phyloP scores from a whole-genome alignment of 2,329 filamentous ascomycete species.

The Calcarisporium arbuscula region DNA sequence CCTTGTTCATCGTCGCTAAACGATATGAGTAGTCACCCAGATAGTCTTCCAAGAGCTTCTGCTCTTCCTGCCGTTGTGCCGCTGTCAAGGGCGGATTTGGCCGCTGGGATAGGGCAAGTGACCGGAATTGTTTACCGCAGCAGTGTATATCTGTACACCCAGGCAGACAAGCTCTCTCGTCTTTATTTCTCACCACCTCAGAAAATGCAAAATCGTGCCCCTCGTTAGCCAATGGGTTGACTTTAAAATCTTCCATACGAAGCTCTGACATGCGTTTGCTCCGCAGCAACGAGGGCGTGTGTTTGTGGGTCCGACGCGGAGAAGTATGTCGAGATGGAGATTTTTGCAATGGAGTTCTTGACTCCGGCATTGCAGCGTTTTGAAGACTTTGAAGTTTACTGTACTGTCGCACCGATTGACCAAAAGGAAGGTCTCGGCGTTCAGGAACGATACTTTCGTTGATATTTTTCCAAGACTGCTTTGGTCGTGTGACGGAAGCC shows the following conservation, averaged over 20 bases:
- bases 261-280: conserved; percentile 51
- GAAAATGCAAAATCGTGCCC: conserved; percentile 67
- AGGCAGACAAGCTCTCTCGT: conserved; percentile 62
- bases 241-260: conserved; percentile 67
- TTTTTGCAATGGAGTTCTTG: conserved; percentile 10
- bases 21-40: conserved; percentile 54
- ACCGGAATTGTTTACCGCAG: conserved; percentile 65
- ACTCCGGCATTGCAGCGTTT: conserved; percentile 5
- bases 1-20: conserved; percentile 48
- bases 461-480: too few relatives aligned
- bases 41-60: conserved; percentile 47
- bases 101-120: conserved; percentile 53
- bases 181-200: conserved; percentile 66
- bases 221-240: conserved; percentile 68
- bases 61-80: conserved; percentile 33
- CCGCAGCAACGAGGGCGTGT: conserved; percentile 41
- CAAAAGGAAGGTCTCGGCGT: conserved; percentile 37
- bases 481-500: not conserved
- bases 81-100: conserved; percentile 29
- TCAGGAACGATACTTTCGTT: conserved; percentile 31
- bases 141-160: conserved; percentile 72
- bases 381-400: conserved; percentile 4
- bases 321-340: conserved; percentile 12
- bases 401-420: conserved; percentile 13
- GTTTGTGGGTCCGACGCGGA: conserved; percentile 10